Conservation (phyloP, 1,284 basidiomycete genomes). For the Ustilago nuda region DNA sequence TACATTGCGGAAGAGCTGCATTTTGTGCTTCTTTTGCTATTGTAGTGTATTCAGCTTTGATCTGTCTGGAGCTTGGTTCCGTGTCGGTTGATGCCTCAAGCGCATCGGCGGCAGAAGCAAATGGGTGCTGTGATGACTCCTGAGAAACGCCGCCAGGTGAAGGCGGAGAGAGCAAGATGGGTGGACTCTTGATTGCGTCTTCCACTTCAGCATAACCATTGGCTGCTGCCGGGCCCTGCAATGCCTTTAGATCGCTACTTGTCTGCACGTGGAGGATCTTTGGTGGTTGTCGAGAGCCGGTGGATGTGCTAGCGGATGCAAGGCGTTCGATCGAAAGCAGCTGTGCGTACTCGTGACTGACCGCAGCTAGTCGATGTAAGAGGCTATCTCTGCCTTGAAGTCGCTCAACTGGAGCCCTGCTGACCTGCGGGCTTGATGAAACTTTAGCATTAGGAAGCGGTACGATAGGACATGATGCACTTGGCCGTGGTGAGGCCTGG, state of each 20-base stretch:
- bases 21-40: not conserved
- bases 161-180: constrained; percentile 49
- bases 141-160: constrained; percentile 42
- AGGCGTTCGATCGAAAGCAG: constrained; percentile 37
- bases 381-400: constrained; percentile 30
- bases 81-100: constrained; percentile 1
- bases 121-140: constrained; percentile 39
- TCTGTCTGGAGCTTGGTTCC: not conserved
- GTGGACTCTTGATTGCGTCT: constrained; percentile 43
- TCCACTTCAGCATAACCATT: not conserved
- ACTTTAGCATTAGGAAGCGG: constrained; percentile 10
- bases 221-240: not conserved
- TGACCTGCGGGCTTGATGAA: not conserved
- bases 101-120: constrained; percentile 35
- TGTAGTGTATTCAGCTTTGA: not conserved
- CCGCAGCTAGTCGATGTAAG: constrained; percentile 37
- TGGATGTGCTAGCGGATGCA: constrained; percentile 15
- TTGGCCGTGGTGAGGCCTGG: constrained; percentile 39
- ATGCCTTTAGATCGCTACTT: constrained; percentile 3
- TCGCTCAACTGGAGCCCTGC: constrained; percentile 10
- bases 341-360: constrained; percentile 51
- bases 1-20: constrained; percentile 32
- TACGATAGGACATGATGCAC: constrained; percentile 45
- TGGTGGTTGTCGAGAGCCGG: constrained; percentile 12
- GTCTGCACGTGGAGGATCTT: constrained; percentile 34